Evolutionary conservation across 2,329 filamentous ascomycete species (phyloP).

Genomic region (Paraphaeosphaeria sporulosa): DNA sequence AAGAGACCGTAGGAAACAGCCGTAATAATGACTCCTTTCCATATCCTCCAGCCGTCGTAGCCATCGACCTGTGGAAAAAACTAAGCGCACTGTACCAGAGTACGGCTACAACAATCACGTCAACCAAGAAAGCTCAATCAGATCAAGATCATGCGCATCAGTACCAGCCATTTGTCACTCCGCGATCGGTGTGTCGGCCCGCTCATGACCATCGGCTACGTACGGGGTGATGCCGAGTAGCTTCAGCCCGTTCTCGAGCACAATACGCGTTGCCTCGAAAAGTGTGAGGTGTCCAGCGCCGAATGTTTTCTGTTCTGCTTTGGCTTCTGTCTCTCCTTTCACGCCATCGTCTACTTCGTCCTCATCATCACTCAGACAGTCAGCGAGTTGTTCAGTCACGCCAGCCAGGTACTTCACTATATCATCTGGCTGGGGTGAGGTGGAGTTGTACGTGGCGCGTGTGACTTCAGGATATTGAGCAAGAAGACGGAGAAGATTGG

Average conservation of each 20-base stretch:
- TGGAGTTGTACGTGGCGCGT: constrained; percentile 31
- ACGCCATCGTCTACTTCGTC: constrained; percentile 20
- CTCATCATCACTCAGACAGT: constrained; percentile 29
- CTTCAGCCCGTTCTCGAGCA: constrained; percentile 41
- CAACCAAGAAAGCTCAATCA: background rate
- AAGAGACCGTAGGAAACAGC: background rate
- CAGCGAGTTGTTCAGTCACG: constrained; percentile 34
- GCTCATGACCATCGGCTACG: constrained; percentile 17
- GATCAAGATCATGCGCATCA: background rate
- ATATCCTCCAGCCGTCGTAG: background rate
- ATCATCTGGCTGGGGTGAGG: constrained; percentile 32
- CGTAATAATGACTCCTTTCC: background rate
- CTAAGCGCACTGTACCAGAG: background rate
- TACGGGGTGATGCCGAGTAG: constrained; percentile 36
- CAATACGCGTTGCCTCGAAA: constrained; percentile 37
- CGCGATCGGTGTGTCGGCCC: constrained; percentile 38
- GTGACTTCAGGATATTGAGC: constrained; percentile 43
- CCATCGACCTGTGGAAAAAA: background rate
- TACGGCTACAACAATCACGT: background rate
- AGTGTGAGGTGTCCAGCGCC: constrained; percentile 31
- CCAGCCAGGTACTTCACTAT: constrained; percentile 39
- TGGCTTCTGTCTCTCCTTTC: background rate
- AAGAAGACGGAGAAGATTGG: constrained; percentile 37
- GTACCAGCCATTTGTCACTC: constrained; percentile 4
- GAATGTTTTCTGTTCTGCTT: constrained; percentile 8